Evolutionary conservation across 768 basidiomycete species (phyloP), one percentile per base, ranked within the genome.

Genomic region (Suillus plorans): DNA sequence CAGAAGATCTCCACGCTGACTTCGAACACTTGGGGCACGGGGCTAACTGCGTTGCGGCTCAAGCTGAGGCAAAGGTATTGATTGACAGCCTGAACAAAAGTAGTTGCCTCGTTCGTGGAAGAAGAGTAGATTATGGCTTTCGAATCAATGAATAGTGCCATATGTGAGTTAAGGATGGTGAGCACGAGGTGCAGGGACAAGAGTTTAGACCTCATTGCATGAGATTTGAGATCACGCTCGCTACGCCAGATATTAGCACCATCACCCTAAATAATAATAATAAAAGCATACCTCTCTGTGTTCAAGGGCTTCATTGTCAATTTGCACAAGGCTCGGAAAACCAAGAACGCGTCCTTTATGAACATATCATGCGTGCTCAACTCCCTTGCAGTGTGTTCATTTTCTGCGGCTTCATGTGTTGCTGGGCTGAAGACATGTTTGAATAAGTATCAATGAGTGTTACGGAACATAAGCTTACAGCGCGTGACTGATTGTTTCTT

Each of bases 1-100:
- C 97, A 98, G 78, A 99, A 99, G 65, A 99, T 97, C 79, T 99
- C 97, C 58, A 98, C 96, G 71, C 94, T 95, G 60, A 95, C 88
- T 74, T 99, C 97, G 76, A 99, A 99, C 16, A 99, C 96, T 76
- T 97, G 96, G 2, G 91, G 90, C 8, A 99, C 95, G 3, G 95
- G 88, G 75, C 93, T 95, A 66, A 98, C 92, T 56, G 96, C 96
- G 73, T 99, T 99, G 62, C 97, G 86, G 69, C 94, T 97, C 69
- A 99, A 78, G 68, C 89, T 90, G 63, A 97, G 78, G 74, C 96
- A 98, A 52, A 99, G 85, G 78, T 99, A 98, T 74, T 98, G 97
- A 73, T 95, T 98, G 68, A 95, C 86, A 18, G 95, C 96, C 74
- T 98, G 94, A 61, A 94, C 83, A 76, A 99, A 97, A 2, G 87